Conservation (phyloP, 2,329 filamentous ascomycete genomes). For the Basipetospora sp. region DNA sequence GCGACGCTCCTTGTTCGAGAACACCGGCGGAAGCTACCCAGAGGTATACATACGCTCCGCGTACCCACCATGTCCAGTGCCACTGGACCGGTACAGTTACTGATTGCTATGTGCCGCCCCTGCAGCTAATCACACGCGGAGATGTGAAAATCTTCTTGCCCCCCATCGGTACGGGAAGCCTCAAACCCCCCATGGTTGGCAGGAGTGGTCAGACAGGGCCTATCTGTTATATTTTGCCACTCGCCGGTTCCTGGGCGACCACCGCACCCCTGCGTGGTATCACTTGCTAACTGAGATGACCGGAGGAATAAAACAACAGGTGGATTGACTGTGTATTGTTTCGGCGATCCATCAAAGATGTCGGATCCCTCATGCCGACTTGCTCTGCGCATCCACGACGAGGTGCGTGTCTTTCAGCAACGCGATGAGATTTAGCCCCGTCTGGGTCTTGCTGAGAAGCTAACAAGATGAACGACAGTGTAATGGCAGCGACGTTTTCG, state of each 20-base stretch:
- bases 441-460: too few species aligned
- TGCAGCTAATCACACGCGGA: constrained; percentile 67
- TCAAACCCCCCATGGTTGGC: too few species aligned
- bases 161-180: constrained; percentile 52
- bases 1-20: constrained; percentile 77
- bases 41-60: too few species aligned
- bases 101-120: not conserved
- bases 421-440: too few species aligned
- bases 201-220: too few species aligned
- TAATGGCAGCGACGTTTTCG: constrained; percentile 94
- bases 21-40: constrained; percentile 89
- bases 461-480: constrained; percentile 32
- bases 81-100: not conserved
- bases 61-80: constrained; percentile 17
- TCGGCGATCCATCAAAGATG: constrained; percentile 89
- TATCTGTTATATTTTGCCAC: too few species aligned
- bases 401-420: constrained; percentile 28
- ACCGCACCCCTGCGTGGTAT: too few species aligned
- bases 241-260: too few species aligned
- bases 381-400: constrained; percentile 66
- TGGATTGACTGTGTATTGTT: constrained; percentile 90
- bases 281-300: constrained; percentile 10
- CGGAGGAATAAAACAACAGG: too few species aligned
- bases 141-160: constrained; percentile 94
- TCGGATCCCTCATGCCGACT: constrained; percentile 68